Percentiles rank a stretch among this genome's conserved stretches.
Conservation (phyloP, 2,329 filamentous ascomycete species). For the Colletotrichum echinochloae region DNA sequence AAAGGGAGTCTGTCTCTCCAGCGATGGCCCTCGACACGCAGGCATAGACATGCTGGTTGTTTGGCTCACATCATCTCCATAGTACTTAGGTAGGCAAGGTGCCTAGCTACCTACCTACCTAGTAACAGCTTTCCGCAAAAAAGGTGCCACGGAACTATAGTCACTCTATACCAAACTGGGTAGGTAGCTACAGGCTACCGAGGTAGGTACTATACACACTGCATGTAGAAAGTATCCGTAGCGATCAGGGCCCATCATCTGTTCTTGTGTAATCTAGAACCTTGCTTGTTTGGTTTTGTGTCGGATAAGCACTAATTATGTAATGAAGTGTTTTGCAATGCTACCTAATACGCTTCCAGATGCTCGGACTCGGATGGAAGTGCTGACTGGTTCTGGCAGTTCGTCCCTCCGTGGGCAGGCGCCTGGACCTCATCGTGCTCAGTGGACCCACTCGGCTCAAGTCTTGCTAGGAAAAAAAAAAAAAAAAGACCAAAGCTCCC, state of each 20-base stretch:
- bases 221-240: too few species aligned
- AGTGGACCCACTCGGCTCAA: constrained; percentile 2
- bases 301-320: neutral
- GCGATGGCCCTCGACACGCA: neutral
- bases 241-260: too few species aligned
- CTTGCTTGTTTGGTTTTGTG: constrained; percentile 2
- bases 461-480: neutral
- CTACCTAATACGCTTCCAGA: constrained; percentile 4
- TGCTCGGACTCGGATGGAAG: constrained; percentile 7
- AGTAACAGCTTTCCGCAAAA: too few species aligned
- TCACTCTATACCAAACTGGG: too few species aligned
- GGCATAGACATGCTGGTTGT: neutral
- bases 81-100: too few species aligned
- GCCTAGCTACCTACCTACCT: too few species aligned
- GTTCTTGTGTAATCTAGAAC: neutral
- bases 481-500: neutral
- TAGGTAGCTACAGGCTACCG: too few species aligned
- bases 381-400: neutral
- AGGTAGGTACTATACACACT: too few species aligned
- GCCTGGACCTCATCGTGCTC: constrained; percentile 24
- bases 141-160: too few species aligned
- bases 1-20: constrained; percentile 1
- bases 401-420: constrained; percentile 12
- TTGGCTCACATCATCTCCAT: neutral
- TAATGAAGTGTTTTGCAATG: constrained; percentile 2